Conservation (phyloP, 176 grass and related monocot species). For the Aegilops bicornis region DNA sequence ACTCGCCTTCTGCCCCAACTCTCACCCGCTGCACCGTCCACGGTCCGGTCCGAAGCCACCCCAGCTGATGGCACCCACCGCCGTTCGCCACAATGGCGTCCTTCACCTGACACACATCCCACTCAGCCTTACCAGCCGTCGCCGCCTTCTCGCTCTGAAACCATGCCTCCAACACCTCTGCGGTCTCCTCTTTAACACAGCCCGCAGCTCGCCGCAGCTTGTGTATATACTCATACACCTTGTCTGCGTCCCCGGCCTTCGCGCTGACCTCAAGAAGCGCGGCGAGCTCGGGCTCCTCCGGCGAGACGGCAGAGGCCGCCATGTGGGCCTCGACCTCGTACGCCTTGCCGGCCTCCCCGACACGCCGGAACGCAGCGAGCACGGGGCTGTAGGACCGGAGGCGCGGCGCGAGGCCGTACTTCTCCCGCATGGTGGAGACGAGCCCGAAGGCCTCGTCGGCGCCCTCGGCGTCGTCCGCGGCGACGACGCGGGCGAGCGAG, state of each 20-base stretch:
- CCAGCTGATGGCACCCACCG: slow-evolving; percentile 65
- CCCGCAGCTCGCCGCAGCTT: slow-evolving; percentile 52
- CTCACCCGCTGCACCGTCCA: slow-evolving; percentile 57
- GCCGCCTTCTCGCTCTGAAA: slow-evolving; percentile 44
- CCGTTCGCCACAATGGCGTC: slow-evolving; percentile 61
- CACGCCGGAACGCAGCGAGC: slow-evolving; percentile 54
- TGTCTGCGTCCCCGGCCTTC: slow-evolving; percentile 38
- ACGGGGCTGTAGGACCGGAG: slow-evolving; percentile 78
- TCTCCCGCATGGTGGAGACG: slow-evolving; percentile 67
- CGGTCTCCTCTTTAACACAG: slow-evolving; percentile 34
- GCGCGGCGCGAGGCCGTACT: slow-evolving; percentile 54
- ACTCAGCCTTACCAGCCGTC: neutral
- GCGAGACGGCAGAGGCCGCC: slow-evolving; percentile 44
- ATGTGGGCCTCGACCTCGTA: slow-evolving; percentile 72
- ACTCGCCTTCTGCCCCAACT: slow-evolving; percentile 33
- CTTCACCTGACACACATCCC: slow-evolving; percentile 28
- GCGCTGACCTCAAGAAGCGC: slow-evolving; percentile 60
- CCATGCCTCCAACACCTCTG: slow-evolving; percentile 50
- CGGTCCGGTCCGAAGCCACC: slow-evolving; percentile 56
- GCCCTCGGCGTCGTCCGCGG: slow-evolving; percentile 22
- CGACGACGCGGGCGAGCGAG: slow-evolving; percentile 58
- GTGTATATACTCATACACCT: slow-evolving; percentile 81
- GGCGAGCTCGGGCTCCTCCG: slow-evolving; percentile 65
- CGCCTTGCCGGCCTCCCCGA: slow-evolving; percentile 50
- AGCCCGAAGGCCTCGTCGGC: slow-evolving; percentile 68